Base-by-base conservation (phyloP, 306 rosid species). In the Trichosanthes truncata region DNA sequence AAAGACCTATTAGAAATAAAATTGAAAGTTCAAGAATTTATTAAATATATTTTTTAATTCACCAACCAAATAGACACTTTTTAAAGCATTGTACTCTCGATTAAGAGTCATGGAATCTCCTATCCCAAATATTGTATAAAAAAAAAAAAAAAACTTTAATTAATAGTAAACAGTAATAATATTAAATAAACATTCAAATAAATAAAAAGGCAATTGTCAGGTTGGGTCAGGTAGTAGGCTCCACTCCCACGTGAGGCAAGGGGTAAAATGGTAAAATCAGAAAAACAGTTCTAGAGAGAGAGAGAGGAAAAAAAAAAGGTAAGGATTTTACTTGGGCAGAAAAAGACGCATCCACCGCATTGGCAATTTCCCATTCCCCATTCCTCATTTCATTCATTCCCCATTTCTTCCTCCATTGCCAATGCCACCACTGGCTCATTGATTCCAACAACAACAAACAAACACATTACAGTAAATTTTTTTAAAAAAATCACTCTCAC, bases 271-370 rank as follows among this genome's bases (percentile, higher is more conserved):
- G 56, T 71, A 71, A 43, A 45, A 71, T 40, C 0, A 6, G 0
- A n/a, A 2, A 71, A 2, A 43, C 9, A n/a, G 11, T 11, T 23
- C 1, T n/a, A 41, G 10, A 40, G 33, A 68, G 20, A 68, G 33
- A 71, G 6, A 71, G 40, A 8, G 5, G 40, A 25, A 26, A 29
- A 12, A n/a, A 5, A 4, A 61, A 55, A 5, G 71, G 43, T 1
- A 3, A 69, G 53, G 35, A 21, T 71, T 45, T 71, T 13, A 46
- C n/a, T 45, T 23, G 38, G 53, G 76, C 43, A 71, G 76, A 71
- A 41, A 71, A 71, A 71, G 76, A 12, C 55, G 76, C 76, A 71
- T 71, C 55, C 74, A 59, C 74, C 74, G 38, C 7, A 9, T 67
- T 68, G 51, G 20, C 75, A 8, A 6, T 17, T 36, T 68, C 31